These are phyloP conservation scores for Salvia hispanica DNA, from an alignment of 257 asterid species.

Conservation along the genomic window DNA sequence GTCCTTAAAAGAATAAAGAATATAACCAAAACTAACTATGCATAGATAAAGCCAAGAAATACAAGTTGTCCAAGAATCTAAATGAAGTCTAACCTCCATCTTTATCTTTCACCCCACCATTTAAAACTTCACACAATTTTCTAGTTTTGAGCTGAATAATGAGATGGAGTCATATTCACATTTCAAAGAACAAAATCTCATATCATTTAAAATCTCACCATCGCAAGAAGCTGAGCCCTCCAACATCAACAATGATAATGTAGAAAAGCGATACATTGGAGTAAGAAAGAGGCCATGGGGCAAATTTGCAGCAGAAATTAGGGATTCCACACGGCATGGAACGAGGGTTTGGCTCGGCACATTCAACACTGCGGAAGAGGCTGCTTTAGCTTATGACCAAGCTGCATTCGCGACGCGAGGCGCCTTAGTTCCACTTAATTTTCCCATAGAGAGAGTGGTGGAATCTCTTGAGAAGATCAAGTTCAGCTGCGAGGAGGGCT, in stretches of 20 bases:
- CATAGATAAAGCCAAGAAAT: too few relatives aligned
- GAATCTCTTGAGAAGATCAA: slow-evolving; percentile 39
- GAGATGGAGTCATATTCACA: slow-evolving; percentile 2
- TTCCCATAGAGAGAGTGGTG: slow-evolving; percentile 28
- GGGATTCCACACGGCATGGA: slow-evolving; percentile 41
- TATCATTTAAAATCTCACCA: slow-evolving; percentile 11
- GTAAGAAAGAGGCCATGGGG: slow-evolving; percentile 44
- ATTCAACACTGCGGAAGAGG: slow-evolving; percentile 37
- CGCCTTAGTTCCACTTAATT: slow-evolving; percentile 29
- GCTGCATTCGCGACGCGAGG: slow-evolving; percentile 43
- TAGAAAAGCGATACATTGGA: slow-evolving; percentile 32
- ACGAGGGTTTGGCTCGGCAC: slow-evolving; percentile 48
- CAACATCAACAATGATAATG: neutral
- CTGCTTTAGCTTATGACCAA: slow-evolving; percentile 43
- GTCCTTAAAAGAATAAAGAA: too few relatives aligned
- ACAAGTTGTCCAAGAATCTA: too few relatives aligned
- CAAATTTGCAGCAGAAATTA: slow-evolving; percentile 39
- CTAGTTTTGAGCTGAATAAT: neutral
- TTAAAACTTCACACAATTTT: too few relatives aligned
- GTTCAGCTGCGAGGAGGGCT: slow-evolving; percentile 34
- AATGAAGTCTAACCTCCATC: too few relatives aligned
- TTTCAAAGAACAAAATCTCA: slow-evolving; percentile 16
- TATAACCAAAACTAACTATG: too few relatives aligned
- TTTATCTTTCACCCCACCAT: too few relatives aligned
- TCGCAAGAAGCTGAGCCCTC: neutral